Conservation (phyloP, 169 alveolate species). For the Plasmodium relictum region DNA sequence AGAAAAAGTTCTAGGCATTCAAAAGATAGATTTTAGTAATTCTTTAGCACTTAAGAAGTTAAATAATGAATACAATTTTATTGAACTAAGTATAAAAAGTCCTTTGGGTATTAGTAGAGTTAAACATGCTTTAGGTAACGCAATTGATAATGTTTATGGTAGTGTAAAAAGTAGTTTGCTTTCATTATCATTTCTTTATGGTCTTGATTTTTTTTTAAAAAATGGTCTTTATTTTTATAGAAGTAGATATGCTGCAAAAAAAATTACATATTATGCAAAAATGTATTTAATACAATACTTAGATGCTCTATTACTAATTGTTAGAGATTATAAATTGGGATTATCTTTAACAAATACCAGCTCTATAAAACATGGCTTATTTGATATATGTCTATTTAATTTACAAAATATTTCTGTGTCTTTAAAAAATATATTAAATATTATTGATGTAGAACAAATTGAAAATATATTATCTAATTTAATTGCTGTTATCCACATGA, state of each 20-base stretch:
- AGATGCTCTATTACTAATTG: slow-evolving; percentile 50
- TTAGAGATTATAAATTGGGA: slow-evolving; percentile 29
- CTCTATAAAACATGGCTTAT: slow-evolving; percentile 48
- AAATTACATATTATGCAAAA: slow-evolving; percentile 57
- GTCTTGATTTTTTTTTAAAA: slow-evolving; percentile 54
- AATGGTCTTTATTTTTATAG: slow-evolving; percentile 31
- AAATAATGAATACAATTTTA: slow-evolving; percentile 13
- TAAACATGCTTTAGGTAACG: slow-evolving; percentile 6
- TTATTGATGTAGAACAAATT: slow-evolving; percentile 36
- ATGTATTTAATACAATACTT: slow-evolving; percentile 52
- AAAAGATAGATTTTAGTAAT: too few relatives aligned
- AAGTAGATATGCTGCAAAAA: slow-evolving; percentile 9
- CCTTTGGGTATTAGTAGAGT: not conserved
- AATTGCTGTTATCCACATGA: slow-evolving; percentile 55
- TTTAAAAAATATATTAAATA: slow-evolving; percentile 53
- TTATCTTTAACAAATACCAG: slow-evolving; percentile 35
- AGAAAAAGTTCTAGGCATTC: too few relatives aligned
- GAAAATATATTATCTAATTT: slow-evolving; percentile 24
- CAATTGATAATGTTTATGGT: slow-evolving; percentile 31
- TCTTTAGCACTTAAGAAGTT: not conserved
- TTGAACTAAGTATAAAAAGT: not conserved
- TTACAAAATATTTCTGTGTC: slow-evolving; percentile 41
- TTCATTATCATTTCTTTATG: slow-evolving; percentile 40
- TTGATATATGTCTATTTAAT: slow-evolving; percentile 53
- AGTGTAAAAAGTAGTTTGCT: slow-evolving; percentile 22